phyloP scores from a whole-genome alignment of 768 basidiomycete species.

The Psilocybe subaeruginosa region DNA sequence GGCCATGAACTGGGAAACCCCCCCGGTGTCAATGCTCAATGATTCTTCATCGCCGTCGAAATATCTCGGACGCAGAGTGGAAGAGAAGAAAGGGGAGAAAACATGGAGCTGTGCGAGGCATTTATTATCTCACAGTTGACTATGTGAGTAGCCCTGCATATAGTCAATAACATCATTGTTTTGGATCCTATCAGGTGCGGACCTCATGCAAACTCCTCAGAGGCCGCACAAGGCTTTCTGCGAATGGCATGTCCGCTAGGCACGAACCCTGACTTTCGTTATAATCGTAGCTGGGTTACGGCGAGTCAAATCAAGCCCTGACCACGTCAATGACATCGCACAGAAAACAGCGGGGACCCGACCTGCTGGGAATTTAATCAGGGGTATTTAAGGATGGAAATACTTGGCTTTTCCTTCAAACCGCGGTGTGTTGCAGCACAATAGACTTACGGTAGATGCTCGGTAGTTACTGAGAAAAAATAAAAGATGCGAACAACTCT shows the following conservation, averaged over 20 bases:
- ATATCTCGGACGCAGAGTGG: constrained; percentile 7
- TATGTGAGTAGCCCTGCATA: background rate
- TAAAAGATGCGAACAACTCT: background rate
- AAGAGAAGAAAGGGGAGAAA: background rate
- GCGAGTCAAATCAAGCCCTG: background rate
- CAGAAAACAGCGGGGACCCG: background rate
- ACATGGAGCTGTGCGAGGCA: background rate
- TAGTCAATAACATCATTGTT: background rate
- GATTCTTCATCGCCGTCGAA: background rate
- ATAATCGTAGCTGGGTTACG: background rate
- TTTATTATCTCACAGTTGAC: background rate
- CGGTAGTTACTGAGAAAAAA: background rate
- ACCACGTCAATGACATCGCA: background rate
- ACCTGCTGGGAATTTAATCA: background rate
- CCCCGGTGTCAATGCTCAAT: background rate
- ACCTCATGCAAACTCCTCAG: background rate
- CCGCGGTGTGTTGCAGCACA: constrained; percentile 1
- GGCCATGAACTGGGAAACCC: background rate
- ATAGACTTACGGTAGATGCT: constrained; percentile 6
- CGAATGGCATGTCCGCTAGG: background rate
- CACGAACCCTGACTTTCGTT: background rate
- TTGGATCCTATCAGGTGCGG: background rate
- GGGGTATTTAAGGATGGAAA: background rate
- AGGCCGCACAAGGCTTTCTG: background rate
- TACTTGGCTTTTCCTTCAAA: background rate